Percentiles rank a stretch among this genome's conserved stretches.
Evolutionary conservation across 352 stramenopile species (phyloP).

Genomic region (Blastocystis sp.): DNA sequence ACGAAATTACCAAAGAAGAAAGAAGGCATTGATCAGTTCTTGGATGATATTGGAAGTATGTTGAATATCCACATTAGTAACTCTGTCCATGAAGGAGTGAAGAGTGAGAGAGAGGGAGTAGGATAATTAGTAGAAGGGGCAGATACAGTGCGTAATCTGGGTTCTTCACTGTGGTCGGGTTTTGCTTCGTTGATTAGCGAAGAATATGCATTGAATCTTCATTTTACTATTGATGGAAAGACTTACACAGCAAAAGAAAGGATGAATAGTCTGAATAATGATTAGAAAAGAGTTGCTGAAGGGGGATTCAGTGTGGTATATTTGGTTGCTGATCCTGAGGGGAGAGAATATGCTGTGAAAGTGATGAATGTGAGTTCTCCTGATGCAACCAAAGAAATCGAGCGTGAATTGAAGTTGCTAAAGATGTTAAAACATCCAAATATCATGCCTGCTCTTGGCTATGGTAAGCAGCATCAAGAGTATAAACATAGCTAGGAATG

Average conservation of each 20-base stretch:
- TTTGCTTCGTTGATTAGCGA: constrained; percentile 30
- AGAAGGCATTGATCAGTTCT: constrained; percentile 5
- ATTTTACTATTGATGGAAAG: constrained; percentile 21
- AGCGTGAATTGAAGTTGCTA: constrained; percentile 49
- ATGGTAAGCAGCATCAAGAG: constrained; percentile 37
- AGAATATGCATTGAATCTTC: background rate
- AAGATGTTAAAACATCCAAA: constrained; percentile 57
- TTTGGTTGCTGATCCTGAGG: background rate
- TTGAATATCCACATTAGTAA: constrained; percentile 20
- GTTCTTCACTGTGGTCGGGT: background rate
- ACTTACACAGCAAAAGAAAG: constrained; percentile 5
- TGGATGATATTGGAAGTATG: constrained; percentile 9
- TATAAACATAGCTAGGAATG: background rate
- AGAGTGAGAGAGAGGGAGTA: background rate
- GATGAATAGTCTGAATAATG: background rate
- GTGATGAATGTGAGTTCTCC: constrained; percentile 47
- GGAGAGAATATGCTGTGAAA: constrained; percentile 37
- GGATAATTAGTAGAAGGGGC: constrained; percentile 23
- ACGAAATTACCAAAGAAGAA: background rate
- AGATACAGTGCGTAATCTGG: background rate
- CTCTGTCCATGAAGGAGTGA: constrained; percentile 23
- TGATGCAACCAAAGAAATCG: background rate
- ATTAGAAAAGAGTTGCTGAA: constrained; percentile 27
- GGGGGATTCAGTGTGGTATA: constrained; percentile 43
- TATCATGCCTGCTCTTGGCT: constrained; percentile 36